Evolutionary conservation across 192 early-diverging fungal species (phyloP).

Genomic region (Gaertneriomyces semiglobifer): DNA sequence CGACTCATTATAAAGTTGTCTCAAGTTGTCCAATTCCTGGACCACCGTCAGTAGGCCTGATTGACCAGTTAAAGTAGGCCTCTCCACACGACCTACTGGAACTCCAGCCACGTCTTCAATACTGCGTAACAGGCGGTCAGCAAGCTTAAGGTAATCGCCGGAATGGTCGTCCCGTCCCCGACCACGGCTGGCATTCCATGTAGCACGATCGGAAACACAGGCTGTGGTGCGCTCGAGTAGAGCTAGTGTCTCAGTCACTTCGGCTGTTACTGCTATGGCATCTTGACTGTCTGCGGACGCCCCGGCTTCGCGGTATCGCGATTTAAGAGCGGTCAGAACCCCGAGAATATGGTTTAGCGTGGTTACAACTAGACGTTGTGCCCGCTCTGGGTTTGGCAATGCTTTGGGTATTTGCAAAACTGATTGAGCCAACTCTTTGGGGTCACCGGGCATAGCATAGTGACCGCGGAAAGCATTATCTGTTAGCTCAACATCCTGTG

Average conservation of each 20-base stretch:
- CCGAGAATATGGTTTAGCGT: slow-evolving; percentile 12
- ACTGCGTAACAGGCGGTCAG: slow-evolving; percentile 19
- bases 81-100: neutral
- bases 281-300: neutral
- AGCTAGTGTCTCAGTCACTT: slow-evolving; percentile 19
- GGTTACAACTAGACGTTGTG: slow-evolving; percentile 3
- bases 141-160: slow-evolving; percentile 12
- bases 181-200: slow-evolving; percentile 4
- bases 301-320: slow-evolving; percentile 11
- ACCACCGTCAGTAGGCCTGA: neutral
- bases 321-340: slow-evolving; percentile 16
- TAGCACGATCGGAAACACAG: slow-evolving; percentile 1
- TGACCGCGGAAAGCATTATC: slow-evolving; percentile 25
- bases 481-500: slow-evolving; percentile 32
- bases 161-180: neutral
- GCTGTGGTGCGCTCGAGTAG: slow-evolving; percentile 19
- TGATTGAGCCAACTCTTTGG: slow-evolving; percentile 19
- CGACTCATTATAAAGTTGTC: slow-evolving; percentile 19
- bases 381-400: slow-evolving; percentile 28
- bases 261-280: slow-evolving; percentile 10
- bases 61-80: neutral
- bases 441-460: slow-evolving; percentile 28
- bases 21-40: slow-evolving; percentile 21
- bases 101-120: slow-evolving; percentile 32
- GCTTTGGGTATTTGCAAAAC: slow-evolving; percentile 20